phyloP scores from a whole-genome alignment of 441 rosid genomes.

The Mallotus repandus region DNA sequence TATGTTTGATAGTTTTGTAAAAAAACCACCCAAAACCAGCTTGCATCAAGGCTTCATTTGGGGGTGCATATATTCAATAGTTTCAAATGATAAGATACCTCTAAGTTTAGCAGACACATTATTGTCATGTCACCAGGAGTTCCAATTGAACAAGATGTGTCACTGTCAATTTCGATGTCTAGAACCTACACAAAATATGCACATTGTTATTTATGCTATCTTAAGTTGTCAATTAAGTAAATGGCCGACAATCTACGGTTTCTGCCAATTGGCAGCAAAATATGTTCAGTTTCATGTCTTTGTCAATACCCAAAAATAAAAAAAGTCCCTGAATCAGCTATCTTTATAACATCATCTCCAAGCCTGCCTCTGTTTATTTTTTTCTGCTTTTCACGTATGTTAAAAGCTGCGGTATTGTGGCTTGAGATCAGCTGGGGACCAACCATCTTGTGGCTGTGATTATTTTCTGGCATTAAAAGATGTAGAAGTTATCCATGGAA shows the following conservation, averaged over 20 bases:
- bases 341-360: neutral
- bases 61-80: neutral
- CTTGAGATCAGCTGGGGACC: conserved; percentile 18
- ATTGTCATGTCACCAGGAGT: neutral
- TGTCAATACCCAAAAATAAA: neutral
- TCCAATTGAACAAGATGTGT: neutral
- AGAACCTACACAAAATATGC: neutral
- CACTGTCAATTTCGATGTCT: neutral
- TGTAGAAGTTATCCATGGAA: neutral
- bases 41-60: neutral
- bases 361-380: neutral
- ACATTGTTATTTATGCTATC: neutral
- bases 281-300: conserved; percentile 3
- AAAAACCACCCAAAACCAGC: neutral
- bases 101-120: neutral
- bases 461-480: conserved; percentile 9
- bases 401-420: conserved; percentile 12
- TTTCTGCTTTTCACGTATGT: neutral
- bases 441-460: conserved; percentile 10
- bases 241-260: conserved; percentile 10
- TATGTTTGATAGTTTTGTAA: neutral
- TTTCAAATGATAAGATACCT: neutral
- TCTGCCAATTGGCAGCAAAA: conserved; percentile 1
- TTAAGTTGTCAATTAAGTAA: neutral
- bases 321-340: neutral